phyloP scores from a whole-genome alignment of 2,329 filamentous ascomycete species.

The Huntiella bhutanensis region DNA sequence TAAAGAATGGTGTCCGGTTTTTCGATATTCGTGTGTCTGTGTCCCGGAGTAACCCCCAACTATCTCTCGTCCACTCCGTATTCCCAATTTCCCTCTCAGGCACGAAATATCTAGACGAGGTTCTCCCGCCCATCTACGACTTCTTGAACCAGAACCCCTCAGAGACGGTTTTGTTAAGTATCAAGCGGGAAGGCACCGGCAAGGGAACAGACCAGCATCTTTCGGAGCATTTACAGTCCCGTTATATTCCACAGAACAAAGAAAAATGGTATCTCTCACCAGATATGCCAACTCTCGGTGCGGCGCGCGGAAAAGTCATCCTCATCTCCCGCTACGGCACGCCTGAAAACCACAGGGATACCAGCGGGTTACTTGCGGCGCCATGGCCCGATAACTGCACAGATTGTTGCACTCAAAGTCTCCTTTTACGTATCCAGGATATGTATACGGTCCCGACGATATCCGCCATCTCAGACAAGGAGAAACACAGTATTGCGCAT shows the following conservation, averaged over 20 bases:
- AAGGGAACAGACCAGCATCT: constrained; percentile 63
- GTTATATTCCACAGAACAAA: constrained; percentile 42
- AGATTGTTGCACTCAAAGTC: constrained; percentile 49
- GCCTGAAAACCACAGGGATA: constrained; percentile 30
- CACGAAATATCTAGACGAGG: constrained; percentile 54
- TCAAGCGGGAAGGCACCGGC: constrained; percentile 84
- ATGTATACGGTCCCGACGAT: constrained; percentile 75
- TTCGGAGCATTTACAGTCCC: constrained; percentile 48
- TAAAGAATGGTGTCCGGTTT: constrained; percentile 82
- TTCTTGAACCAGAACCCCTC: constrained; percentile 63
- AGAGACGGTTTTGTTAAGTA: constrained; percentile 66
- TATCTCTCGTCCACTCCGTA: constrained; percentile 72
- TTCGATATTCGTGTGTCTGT: constrained; percentile 66
- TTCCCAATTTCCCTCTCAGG: constrained; percentile 79
- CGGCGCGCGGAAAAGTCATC: constrained; percentile 65
- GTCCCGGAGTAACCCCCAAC: constrained; percentile 36
- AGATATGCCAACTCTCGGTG: constrained; percentile 57
- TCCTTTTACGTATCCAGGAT: constrained; percentile 72
- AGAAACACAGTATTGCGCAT: constrained; percentile 52
- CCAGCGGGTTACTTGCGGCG: constrained; percentile 40
- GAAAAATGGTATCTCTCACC: constrained; percentile 63
- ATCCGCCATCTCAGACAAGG: constrained; percentile 63
- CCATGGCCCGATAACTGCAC: constrained; percentile 79
- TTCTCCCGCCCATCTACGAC: constrained; percentile 50
- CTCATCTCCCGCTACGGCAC: constrained; percentile 65